Conservation (phyloP, 2,329 filamentous ascomycete genomes). For the Periconia digitata region DNA sequence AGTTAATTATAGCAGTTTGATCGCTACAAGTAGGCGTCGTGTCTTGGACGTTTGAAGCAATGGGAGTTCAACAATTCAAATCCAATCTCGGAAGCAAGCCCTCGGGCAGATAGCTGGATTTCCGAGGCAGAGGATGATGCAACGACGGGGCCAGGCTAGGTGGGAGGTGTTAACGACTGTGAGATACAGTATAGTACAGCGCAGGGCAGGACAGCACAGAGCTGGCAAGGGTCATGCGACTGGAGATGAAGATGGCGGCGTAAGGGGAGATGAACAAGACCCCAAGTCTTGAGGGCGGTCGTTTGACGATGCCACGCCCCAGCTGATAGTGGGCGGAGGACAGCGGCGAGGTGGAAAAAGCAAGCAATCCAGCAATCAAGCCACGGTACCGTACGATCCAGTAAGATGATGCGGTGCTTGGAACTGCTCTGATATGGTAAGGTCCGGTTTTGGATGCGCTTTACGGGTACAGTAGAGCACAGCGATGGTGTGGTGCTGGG, state of each 20-base stretch:
- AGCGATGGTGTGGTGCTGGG: background rate
- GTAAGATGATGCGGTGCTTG: background rate
- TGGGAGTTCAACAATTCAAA: slow-evolving; percentile 13
- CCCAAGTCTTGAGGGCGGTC: background rate
- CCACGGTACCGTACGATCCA: background rate
- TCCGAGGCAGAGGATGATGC: slow-evolving; percentile 1
- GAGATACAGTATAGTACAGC: background rate
- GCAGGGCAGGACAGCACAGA: background rate
- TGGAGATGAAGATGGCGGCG: background rate
- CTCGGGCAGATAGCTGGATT: slow-evolving; percentile 6
- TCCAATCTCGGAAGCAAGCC: slow-evolving; percentile 12
- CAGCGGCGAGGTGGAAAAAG: background rate
- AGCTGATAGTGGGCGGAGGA: background rate
- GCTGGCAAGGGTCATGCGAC: background rate
- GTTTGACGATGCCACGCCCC: background rate
- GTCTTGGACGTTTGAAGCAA: background rate
- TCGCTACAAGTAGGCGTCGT: background rate
- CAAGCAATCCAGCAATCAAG: background rate
- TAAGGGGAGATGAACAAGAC: background rate
- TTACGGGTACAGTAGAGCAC: background rate
- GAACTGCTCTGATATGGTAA: background rate
- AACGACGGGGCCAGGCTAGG: background rate
- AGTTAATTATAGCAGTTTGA: slow-evolving; percentile 5
- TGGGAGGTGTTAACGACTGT: background rate
- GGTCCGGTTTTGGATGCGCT: background rate